Percentiles rank a stretch among this genome's conserved stretches.
Evolutionary conservation across 2,329 filamentous ascomycete species (phyloP).

Genomic region (Aspergillus versicolor): DNA sequence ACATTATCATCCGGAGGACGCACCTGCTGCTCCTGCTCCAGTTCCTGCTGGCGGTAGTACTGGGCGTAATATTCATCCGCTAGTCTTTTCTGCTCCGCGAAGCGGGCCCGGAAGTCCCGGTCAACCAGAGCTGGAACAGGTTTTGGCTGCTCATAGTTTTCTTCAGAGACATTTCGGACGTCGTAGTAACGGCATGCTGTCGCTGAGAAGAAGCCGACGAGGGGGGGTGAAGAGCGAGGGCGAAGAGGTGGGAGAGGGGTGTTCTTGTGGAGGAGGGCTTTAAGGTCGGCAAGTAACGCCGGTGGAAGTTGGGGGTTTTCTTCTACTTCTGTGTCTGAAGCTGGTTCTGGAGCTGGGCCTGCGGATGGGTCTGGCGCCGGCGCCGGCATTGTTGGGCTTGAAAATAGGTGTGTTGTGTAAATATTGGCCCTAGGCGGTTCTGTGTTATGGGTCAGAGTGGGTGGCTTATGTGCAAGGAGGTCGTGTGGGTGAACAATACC

Average conservation of each 20-base stretch:
- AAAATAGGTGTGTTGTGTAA: neutral
- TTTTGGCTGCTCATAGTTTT: slow-evolving; percentile 20
- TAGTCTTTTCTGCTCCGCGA: slow-evolving; percentile 31
- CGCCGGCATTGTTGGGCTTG: neutral
- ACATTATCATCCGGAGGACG: slow-evolving; percentile 8
- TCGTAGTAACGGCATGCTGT: slow-evolving; percentile 14
- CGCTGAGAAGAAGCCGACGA: slow-evolving; percentile 17
- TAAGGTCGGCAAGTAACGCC: slow-evolving; percentile 14
- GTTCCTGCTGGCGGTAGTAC: neutral
- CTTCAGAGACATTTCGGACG: slow-evolving; percentile 16
- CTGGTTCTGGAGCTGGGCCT: neutral
- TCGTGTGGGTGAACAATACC: neutral
- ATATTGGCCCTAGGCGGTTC: neutral
- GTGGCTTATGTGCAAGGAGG: neutral
- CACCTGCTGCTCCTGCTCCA: neutral
- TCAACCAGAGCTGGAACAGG: slow-evolving; percentile 30
- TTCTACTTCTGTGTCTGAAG: neutral
- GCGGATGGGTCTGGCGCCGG: neutral
- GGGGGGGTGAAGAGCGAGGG: slow-evolving; percentile 9
- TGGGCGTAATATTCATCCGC: slow-evolving; percentile 18
- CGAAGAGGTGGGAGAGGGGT: slow-evolving; percentile 6
- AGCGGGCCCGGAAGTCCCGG: slow-evolving; percentile 38
- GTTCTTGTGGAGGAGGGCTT: slow-evolving; percentile 13
- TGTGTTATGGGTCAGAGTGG: neutral
- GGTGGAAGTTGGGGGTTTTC: slow-evolving; percentile 9